Percentiles rank a stretch among this genome's conserved stretches.
Evolutionary conservation across 1,284 basidiomycete genomes (phyloP).

Genomic region (Coniferiporia sulphurascens): DNA sequence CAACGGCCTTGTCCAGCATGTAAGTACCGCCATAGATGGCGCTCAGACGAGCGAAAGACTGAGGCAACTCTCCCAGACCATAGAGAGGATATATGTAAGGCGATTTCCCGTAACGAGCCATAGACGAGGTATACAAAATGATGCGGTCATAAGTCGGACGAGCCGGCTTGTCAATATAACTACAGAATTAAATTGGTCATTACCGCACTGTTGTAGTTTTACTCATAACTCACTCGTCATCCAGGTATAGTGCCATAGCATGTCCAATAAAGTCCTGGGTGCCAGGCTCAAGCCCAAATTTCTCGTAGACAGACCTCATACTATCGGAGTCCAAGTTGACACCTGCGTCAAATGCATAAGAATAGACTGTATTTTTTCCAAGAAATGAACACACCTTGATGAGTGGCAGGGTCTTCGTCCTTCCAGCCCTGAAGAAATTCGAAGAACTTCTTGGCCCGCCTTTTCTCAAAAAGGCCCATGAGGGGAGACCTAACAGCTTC

Average conservation of each 20-base stretch:
- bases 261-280: slow-evolving; percentile 99
- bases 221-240: slow-evolving; percentile 79
- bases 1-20: slow-evolving; percentile 97
- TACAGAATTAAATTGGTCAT: slow-evolving; percentile 29
- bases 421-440: slow-evolving; percentile 95
- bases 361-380: not conserved
- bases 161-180: slow-evolving; percentile 91
- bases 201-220: not conserved
- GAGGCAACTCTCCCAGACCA: slow-evolving; percentile 97
- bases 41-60: slow-evolving; percentile 96
- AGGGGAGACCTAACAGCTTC: slow-evolving; percentile 93
- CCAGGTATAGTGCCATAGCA: slow-evolving; percentile 97
- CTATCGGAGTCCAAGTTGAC: slow-evolving; percentile 82
- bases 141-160: slow-evolving; percentile 93
- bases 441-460: slow-evolving; percentile 98
- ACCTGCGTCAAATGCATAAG: slow-evolving; percentile 42
- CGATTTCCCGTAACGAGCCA: slow-evolving; percentile 99
- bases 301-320: slow-evolving; percentile 93
- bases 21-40: slow-evolving; percentile 99
- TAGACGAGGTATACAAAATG: slow-evolving; percentile 95
- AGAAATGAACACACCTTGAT: slow-evolving; percentile 68
- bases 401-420: slow-evolving; percentile 90
- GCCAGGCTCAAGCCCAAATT: slow-evolving; percentile 95
- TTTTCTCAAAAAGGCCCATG: slow-evolving; percentile 99
- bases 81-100: slow-evolving; percentile 99